Evolutionary conservation across 1,284 basidiomycete genomes (phyloP).

Genomic region (Athelia sp.): DNA sequence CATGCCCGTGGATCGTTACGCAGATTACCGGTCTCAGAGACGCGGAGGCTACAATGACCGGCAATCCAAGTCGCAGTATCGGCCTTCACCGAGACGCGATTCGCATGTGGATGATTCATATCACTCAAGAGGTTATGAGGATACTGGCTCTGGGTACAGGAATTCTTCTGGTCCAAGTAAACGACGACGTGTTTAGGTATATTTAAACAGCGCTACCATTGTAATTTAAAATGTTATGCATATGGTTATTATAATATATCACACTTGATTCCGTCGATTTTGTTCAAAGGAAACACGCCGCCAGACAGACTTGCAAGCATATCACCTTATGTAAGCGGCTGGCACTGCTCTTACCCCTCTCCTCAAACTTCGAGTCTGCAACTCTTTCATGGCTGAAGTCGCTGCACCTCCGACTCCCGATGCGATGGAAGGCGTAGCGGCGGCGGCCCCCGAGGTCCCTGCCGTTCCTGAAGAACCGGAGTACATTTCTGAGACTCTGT

Average conservation of each 20-base stretch:
- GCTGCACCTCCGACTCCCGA: slow-evolving; percentile 26
- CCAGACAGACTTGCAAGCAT: no score
- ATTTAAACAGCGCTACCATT: no score
- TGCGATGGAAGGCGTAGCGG: slow-evolving; percentile 33
- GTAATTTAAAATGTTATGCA: no score
- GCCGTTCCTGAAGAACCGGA: slow-evolving; percentile 36
- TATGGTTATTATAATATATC: no score
- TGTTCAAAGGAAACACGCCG: no score
- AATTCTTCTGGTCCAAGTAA: no score
- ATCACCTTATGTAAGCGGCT: no score
- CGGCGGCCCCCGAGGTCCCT: slow-evolving; percentile 21
- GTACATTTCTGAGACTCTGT: slow-evolving; percentile 78
- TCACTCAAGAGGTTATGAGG: background rate
- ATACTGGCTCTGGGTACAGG: no score
- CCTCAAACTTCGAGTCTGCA: no score
- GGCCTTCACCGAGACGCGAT: background rate
- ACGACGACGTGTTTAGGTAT: no score
- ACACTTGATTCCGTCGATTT: no score
- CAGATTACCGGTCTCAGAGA: background rate
- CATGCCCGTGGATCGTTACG: background rate
- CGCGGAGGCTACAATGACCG: background rate
- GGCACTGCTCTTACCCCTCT: no score
- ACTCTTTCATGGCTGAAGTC: slow-evolving; percentile 30
- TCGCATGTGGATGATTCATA: background rate
- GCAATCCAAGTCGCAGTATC: background rate